Evolutionary conservation across 495 filamentous ascomycete species (phyloP).

Genomic region (Annulohypoxylon maeteangense): DNA sequence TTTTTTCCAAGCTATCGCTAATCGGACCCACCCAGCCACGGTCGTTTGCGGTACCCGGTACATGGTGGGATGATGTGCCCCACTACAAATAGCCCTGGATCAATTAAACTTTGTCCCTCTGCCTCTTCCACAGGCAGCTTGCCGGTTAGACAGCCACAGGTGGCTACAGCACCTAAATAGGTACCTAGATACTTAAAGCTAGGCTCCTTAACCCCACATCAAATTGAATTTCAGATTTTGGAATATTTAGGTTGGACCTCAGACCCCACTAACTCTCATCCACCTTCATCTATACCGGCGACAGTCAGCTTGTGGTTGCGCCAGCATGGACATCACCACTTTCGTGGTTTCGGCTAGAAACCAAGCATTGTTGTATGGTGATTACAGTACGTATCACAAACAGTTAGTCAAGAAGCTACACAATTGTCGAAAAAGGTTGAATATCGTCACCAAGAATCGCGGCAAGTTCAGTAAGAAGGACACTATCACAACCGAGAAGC

Average conservation of each 20-base stretch:
- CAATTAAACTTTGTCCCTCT: background rate
- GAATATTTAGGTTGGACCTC: background rate
- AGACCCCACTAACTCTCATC: conserved; percentile 17
- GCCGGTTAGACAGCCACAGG: conserved; percentile 1
- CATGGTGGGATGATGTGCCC: background rate
- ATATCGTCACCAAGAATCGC: conserved; percentile 81
- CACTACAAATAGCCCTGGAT: background rate
- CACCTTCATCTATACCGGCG: background rate
- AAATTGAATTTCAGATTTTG: conserved; percentile 10
- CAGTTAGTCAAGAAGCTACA: conserved; percentile 85
- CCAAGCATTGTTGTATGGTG: conserved; percentile 83
- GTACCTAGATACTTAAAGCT: conserved; percentile 12
- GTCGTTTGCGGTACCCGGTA: background rate
- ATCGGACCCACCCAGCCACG: conserved; percentile 27
- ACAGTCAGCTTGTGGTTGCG: background rate
- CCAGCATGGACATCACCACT: conserved; percentile 87
- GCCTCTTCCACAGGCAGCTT: background rate
- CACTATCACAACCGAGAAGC: conserved; percentile 78
- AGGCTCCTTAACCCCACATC: conserved; percentile 10
- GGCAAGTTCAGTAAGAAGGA: conserved; percentile 82
- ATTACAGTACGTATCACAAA: conserved; percentile 85
- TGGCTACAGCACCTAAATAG: background rate
- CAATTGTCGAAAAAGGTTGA: conserved; percentile 84
- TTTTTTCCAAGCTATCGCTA: conserved; percentile 23
- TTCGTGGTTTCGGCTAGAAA: conserved; percentile 81